Conservation (phyloP, 2,329 filamentous ascomycete species). For the Fusarium udum region DNA sequence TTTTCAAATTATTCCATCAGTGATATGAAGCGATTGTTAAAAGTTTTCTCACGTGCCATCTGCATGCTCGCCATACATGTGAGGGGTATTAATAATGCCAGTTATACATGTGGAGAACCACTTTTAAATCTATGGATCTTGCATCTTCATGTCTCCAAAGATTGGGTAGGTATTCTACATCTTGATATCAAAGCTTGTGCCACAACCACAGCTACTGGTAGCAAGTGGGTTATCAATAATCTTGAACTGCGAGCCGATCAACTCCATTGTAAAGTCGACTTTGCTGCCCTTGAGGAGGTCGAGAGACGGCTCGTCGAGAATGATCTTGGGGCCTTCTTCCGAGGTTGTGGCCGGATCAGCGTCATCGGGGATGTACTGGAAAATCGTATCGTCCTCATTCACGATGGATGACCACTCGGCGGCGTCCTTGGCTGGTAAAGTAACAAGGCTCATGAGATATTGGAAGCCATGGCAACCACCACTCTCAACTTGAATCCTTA, state of each 20-base stretch:
- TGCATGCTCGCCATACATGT: not conserved
- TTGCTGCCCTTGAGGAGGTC: constrained; percentile 93
- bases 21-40: constrained; percentile 25
- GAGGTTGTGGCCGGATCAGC: constrained; percentile 45
- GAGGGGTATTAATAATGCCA: constrained; percentile 35
- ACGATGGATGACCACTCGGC: constrained; percentile 50
- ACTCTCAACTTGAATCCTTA: constrained; percentile 92
- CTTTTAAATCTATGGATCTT: constrained; percentile 17
- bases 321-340: constrained; percentile 72
- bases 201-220: constrained; percentile 94
- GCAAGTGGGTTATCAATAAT: constrained; percentile 93
- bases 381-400: constrained; percentile 86
- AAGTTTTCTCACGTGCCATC: not conserved
- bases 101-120: constrained; percentile 6
- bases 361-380: constrained; percentile 71
- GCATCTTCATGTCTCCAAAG: not conserved
- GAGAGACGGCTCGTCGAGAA: constrained; percentile 87
- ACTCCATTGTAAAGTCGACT: constrained; percentile 94
- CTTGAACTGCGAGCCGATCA: constrained; percentile 91
- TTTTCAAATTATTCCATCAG: constrained; percentile 42
- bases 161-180: constrained; percentile 52
- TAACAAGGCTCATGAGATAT: constrained; percentile 89
- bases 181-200: constrained; percentile 96
- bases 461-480: constrained; percentile 98
- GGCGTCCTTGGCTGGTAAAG: constrained; percentile 57